Conservation (phyloP, 1,284 basidiomycete genomes). For the Cutaneotrichosporon sp. region DNA sequence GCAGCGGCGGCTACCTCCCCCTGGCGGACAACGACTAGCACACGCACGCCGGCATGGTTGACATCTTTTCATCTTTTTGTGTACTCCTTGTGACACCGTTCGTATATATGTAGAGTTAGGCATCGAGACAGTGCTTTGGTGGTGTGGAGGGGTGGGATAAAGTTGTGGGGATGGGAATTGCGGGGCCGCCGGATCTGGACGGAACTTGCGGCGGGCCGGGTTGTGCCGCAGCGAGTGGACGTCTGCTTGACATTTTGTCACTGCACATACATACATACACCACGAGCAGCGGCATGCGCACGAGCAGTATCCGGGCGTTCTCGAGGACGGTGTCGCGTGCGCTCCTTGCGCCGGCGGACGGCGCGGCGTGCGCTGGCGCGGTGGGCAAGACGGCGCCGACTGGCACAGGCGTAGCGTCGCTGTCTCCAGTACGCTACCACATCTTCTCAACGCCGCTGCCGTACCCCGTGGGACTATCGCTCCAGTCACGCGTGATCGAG, state of each 20-base stretch:
- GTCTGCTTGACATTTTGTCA: no score
- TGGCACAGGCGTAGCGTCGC: slow-evolving; percentile 3
- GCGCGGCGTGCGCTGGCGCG: slow-evolving; percentile 1
- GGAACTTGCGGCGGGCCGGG: no score
- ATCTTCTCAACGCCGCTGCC: slow-evolving; percentile 67
- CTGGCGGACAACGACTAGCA: slow-evolving; percentile 2
- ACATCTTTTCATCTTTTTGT: not conserved
- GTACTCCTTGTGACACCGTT: no score
- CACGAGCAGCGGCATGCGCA: no score
- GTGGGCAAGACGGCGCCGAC: slow-evolving; percentile 7
- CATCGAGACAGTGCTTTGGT: not conserved
- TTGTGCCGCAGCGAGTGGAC: no score
- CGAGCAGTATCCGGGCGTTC: not conserved
- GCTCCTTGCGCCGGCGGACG: slow-evolving; percentile 1
- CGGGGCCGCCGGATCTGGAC: no score
- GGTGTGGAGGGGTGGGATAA: not conserved
- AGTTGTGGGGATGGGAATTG: no score
- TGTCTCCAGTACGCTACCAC: slow-evolving; percentile 66
- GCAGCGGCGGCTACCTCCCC: slow-evolving; percentile 1
- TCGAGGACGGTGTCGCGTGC: not conserved
- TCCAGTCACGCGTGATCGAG: slow-evolving; percentile 66
- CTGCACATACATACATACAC: no score
- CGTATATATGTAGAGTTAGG: not conserved
- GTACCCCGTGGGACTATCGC: slow-evolving; percentile 61
- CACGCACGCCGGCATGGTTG: not conserved